Evolutionary conservation across 78 protist genomes (phyloP).

Genomic region (Tieghemostelium lacteum): DNA sequence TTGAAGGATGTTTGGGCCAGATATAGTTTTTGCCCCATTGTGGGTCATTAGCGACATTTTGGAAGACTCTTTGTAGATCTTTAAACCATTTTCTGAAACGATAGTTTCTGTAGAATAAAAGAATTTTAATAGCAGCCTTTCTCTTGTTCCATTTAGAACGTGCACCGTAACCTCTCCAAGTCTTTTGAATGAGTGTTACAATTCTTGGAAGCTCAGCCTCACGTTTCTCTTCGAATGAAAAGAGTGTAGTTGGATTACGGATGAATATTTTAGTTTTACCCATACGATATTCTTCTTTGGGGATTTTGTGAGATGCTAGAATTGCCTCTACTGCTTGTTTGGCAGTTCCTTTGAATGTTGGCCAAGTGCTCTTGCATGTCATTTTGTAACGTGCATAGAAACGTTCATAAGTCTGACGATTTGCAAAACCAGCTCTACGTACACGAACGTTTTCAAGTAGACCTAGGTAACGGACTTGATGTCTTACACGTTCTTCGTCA

Average conservation of each 20-base stretch:
- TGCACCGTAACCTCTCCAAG: conserved; percentile 75
- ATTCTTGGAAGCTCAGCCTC: conserved; percentile 73
- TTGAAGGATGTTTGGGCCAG: conserved; percentile 71
- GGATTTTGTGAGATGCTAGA: conserved; percentile 35
- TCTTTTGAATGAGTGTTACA: conserved; percentile 81
- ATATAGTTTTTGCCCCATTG: conserved; percentile 30
- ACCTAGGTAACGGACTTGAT: conserved; percentile 92
- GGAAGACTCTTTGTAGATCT: conserved; percentile 38
- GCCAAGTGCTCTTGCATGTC: conserved; percentile 77
- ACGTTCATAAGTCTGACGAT: conserved; percentile 85
- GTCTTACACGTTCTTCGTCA: conserved; percentile 79
- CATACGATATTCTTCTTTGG: conserved; percentile 65
- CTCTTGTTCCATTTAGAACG: conserved; percentile 45
- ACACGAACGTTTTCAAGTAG: conserved; percentile 94
- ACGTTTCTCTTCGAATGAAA: conserved; percentile 83
- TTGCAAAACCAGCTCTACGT: conserved; percentile 96
- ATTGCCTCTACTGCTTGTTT: conserved; percentile 46
- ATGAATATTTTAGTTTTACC: conserved; percentile 93
- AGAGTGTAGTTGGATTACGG: conserved; percentile 82
- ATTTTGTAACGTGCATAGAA: conserved; percentile 88
- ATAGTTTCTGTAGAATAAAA: conserved; percentile 58
- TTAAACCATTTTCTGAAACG: conserved; percentile 52
- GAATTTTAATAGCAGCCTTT: conserved; percentile 68
- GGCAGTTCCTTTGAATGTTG: conserved; percentile 47
- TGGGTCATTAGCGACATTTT: conserved; percentile 35